A percentile compares a stretch with the other conserved stretches of the same genome.
These are phyloP conservation scores for Brassica nigra DNA, from an alignment of 345 rosid genomes.

Conservation along the genomic window DNA sequence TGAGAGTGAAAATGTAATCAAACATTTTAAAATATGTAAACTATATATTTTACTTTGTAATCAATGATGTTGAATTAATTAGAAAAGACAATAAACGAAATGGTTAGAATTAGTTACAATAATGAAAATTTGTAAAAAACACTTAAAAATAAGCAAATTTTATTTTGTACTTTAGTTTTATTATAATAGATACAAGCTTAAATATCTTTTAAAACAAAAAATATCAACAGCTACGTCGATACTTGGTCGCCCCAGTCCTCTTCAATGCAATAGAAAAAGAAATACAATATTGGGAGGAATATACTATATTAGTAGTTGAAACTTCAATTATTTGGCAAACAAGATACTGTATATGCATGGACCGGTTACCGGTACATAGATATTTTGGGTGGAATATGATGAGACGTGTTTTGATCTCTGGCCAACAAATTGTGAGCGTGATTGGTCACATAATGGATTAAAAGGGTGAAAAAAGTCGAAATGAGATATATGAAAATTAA, in stretches of 20 bases:
- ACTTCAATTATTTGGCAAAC: neutral
- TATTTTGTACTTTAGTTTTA: too few species aligned
- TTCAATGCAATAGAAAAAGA: neutral
- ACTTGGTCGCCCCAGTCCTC: neutral
- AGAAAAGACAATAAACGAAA: too few species aligned
- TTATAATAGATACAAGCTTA: neutral
- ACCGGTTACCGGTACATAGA: neutral
- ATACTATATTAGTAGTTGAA: neutral
- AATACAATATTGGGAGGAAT: neutral
- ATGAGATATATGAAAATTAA: too few species aligned
- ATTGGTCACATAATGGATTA: too few species aligned
- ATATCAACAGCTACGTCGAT: neutral
- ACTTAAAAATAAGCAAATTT: too few species aligned
- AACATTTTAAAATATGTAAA: too few species aligned
- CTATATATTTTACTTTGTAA: too few species aligned
- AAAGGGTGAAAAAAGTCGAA: too few species aligned
- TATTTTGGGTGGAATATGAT: neutral
- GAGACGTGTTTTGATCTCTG: neutral
- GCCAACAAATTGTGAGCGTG: neutral
- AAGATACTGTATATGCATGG: neutral
- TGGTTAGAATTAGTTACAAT: too few species aligned
- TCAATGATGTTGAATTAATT: too few species aligned
- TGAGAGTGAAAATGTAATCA: too few species aligned
- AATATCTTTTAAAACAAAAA: neutral
- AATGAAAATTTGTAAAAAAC: too few species aligned